Evolutionary conservation across 1,139 yeast species (phyloP), one percentile per base, ranked within the genome.

Genomic region (Geotrichum fermentans): DNA sequence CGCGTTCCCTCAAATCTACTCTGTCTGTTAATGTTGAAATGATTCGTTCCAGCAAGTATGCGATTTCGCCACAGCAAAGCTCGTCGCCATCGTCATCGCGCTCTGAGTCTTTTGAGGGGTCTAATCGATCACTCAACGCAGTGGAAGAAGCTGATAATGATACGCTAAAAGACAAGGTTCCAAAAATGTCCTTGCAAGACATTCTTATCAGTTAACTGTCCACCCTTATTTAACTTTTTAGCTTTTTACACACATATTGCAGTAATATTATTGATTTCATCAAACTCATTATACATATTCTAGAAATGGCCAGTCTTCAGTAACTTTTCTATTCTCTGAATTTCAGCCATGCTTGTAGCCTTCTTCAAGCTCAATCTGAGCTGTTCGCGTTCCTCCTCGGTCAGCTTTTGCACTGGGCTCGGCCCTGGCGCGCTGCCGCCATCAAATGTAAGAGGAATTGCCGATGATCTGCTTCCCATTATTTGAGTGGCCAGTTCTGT

Each of bases 311-410:
- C 78, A 40, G 64, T 68, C 47, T 69, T 65, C 48, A 78, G 63
- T 1, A 75, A 71, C 30, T 70, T 68, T 62, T 87, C 95, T 26
- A 89, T 77, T 46, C 79, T 68, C 55, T 83, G 87, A 13, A 89
- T 83, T 56, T 89, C 96, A 13, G 76, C 84, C 53, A 89, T 64
- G 47, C 82, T 80, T 3, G 79, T 73, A 0, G 96, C 95, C 32
- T 67, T 69, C 48, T 74, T 74, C 50, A 89, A 69, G 52, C 79
- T 75, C 43, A 70, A 64, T 55, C 81, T 72, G 44, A 89, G 65
- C 47, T 68, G 67, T 14, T 66, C 65, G 53, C 73, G 75, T 47
- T 83, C 88, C 13, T 74, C 79, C 1, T 71, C 74, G 1, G 81
- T 71, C 56, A 86, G 68, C 52, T 73, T 76, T 32, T 67, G 63